Evolutionary conservation across 495 filamentous ascomycete species (phyloP).

Genomic region (Tuber borchii): DNA sequence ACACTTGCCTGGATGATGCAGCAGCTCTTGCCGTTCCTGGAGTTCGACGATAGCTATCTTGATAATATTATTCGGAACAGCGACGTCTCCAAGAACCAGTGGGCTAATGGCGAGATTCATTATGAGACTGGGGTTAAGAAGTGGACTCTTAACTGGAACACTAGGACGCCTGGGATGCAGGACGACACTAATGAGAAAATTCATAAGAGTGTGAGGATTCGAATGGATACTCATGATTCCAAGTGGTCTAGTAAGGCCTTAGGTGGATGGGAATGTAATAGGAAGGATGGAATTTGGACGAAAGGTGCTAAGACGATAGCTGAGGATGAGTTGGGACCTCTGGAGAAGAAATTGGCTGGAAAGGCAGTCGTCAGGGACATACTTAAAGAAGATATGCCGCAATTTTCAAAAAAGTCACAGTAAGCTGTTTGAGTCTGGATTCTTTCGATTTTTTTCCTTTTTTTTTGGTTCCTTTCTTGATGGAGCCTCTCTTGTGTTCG

Average conservation of each 20-base stretch:
- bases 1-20: constrained; percentile 56
- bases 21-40: constrained; percentile 35
- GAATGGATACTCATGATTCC: constrained; percentile 6
- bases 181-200: constrained; percentile 26
- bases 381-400: no score
- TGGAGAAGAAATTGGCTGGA: no score
- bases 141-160: constrained; percentile 18
- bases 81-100: constrained; percentile 25
- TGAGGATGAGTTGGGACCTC: no score
- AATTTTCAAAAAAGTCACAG: background rate
- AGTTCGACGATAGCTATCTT: constrained; percentile 42
- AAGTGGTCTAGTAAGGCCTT: no score
- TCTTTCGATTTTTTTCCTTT: background rate
- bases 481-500: background rate
- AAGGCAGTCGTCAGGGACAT: no score
- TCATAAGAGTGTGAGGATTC: constrained; percentile 31
- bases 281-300: background rate
- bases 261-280: background rate
- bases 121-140: constrained; percentile 37
- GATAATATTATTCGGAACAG: constrained; percentile 30
- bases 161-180: constrained; percentile 26
- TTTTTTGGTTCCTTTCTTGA: background rate
- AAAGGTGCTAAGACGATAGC: no score
- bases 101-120: constrained; percentile 33
- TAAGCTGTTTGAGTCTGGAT: background rate